These are phyloP conservation scores for Picochlorum costavermella DNA, from an alignment of 139 green algal genomes.

Conservation along the genomic window DNA sequence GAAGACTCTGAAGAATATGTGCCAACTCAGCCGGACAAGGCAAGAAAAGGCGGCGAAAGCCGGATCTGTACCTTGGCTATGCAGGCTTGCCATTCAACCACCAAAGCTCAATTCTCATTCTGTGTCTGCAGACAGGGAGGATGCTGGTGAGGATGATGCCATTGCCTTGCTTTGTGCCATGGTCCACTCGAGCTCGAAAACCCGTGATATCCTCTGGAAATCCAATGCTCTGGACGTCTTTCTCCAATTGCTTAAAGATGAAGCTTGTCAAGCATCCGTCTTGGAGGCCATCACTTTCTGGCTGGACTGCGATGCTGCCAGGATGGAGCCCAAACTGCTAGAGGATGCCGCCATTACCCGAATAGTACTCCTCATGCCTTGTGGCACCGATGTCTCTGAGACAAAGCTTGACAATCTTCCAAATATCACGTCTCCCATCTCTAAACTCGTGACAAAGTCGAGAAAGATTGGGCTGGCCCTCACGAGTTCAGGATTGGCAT, in stretches of 20 bases:
- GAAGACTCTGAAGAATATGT: conserved; percentile 66
- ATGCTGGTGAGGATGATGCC: conserved; percentile 29
- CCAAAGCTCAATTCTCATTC: conserved; percentile 9
- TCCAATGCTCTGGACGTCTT: conserved; percentile 55
- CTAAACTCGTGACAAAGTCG: conserved; percentile 27
- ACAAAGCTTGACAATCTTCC: conserved; percentile 27
- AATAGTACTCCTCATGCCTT: conserved; percentile 48
- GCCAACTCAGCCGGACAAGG: conserved; percentile 57
- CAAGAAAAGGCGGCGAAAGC: conserved; percentile 53
- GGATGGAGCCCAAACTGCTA: conserved; percentile 51
- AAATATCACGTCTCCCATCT: conserved; percentile 25
- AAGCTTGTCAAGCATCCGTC: conserved; percentile 40
- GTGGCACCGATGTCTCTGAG: neutral
- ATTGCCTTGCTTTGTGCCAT: conserved; percentile 61
- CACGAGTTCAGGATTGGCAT: conserved; percentile 22
- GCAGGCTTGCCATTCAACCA: neutral
- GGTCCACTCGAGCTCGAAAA: conserved; percentile 41
- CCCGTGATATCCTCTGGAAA: conserved; percentile 47
- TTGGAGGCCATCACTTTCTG: conserved; percentile 59
- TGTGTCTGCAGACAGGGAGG: conserved; percentile 17
- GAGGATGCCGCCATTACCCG: conserved; percentile 35
- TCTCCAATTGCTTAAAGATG: conserved; percentile 52
- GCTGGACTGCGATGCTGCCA: conserved; percentile 52
- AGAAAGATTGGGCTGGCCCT: conserved; percentile 22
- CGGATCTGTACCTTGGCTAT: conserved; percentile 48